Base-by-base conservation (phyloP, 2,329 filamentous ascomycete genomes). In the Ophiostoma himal-ulmi region DNA sequence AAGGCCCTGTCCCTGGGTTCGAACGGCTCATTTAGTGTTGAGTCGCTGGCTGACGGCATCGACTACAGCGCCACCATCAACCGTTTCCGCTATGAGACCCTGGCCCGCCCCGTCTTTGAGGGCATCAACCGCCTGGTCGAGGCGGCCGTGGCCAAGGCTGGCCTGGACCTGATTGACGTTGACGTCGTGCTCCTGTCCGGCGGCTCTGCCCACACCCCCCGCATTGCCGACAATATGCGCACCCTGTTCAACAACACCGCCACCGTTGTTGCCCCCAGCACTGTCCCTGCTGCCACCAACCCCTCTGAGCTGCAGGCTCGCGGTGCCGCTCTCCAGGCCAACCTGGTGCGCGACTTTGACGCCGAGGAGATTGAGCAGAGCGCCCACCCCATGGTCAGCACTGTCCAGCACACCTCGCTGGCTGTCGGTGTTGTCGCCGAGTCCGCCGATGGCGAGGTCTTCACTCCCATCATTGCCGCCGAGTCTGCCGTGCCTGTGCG, bases 61-160 rank as follows among this genome's bases (percentile, higher is more conserved):
- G 95, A 99, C 82, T 99, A 94, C 82, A 89, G 91, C 75, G 89
- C 91, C 73, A 96, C 92, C 74, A 89, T 99, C 81, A 99, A 98
- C 88, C 86, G 95, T 76, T 87, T 94, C 75, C 90, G 95, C 75
- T 99, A 94, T 81, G 95, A 99, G 82, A 90, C 95, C 75, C 86
- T 97, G 71, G 91, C 88, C 69, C 88, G 89, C 80, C 94, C 96
- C 84, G 88, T 95, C 71, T 94, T 98, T 76, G 88, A 90, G 74
- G 91, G 93, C 74, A 94, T 99, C 83, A 93, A 90, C 79, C 88
- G 91, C 74, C 84, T 98, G 71, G 90, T 97, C 71, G 89, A 94
- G 80, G 86, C 91, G 75, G 93, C 88, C 69, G 86, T 99, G 74
- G 91, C 94, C 84, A 98, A 98, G 86, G 95, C 95, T 66, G 90